Conservation (phyloP, 2,329 filamentous ascomycete species). For the Xylariaceae sp. region DNA sequence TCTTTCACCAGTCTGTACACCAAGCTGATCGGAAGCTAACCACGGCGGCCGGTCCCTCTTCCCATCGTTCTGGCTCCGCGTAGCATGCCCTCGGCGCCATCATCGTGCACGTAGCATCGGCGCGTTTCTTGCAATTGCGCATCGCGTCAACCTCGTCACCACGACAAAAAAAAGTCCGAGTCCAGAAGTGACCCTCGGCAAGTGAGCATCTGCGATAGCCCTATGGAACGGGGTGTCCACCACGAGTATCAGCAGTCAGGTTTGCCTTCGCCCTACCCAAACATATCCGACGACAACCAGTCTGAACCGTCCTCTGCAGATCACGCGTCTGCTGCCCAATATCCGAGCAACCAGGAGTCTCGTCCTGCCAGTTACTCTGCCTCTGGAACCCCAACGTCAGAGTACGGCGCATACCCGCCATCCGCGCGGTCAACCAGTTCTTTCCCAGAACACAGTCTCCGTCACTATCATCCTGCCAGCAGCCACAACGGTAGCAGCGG, state of each 20-base stretch:
- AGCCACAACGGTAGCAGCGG: slow-evolving; percentile 68
- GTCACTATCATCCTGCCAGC: slow-evolving; percentile 75
- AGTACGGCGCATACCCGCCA: slow-evolving; percentile 75
- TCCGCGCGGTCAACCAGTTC: slow-evolving; percentile 71
- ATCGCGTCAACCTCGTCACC: slow-evolving; percentile 27
- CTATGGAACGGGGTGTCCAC: slow-evolving; percentile 61
- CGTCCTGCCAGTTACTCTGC: slow-evolving; percentile 67
- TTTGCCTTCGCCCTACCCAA: slow-evolving; percentile 72
- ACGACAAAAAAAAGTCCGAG: slow-evolving; percentile 26
- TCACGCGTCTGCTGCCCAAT: slow-evolving; percentile 89
- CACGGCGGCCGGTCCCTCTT: slow-evolving; percentile 26
- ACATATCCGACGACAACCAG: slow-evolving; percentile 62
- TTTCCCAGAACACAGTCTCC: slow-evolving; percentile 84
- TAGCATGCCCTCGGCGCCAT: slow-evolving; percentile 34
- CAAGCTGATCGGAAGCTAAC: slow-evolving; percentile 31
- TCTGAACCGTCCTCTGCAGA: slow-evolving; percentile 88
- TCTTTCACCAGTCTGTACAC: slow-evolving; percentile 14
- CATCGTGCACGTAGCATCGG: slow-evolving; percentile 26
- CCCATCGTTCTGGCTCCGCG: slow-evolving; percentile 26
- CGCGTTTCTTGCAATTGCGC: slow-evolving; percentile 30
- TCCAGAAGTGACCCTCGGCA: slow-evolving; percentile 27
- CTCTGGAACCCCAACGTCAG: slow-evolving; percentile 80
- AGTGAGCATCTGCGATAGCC: slow-evolving; percentile 25
- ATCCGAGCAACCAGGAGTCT: slow-evolving; percentile 77
- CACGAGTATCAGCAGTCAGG: slow-evolving; percentile 82